Evolutionary conservation across 1,139 yeast genomes (phyloP), one percentile per base, ranked within the genome.

Genomic region (Saccharomyces uvarum): DNA sequence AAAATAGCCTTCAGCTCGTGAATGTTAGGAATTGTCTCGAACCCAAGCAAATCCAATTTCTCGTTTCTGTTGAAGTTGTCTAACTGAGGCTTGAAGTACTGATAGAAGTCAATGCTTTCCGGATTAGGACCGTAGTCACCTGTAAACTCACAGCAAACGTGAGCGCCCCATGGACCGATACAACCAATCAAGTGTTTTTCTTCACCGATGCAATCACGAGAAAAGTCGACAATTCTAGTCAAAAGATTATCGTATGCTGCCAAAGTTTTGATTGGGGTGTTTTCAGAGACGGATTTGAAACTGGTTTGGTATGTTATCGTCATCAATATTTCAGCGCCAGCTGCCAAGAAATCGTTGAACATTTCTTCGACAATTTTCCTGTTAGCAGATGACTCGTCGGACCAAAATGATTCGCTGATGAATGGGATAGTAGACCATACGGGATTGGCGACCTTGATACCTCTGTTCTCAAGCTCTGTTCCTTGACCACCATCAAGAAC

Each of bases 101-200:
- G 52, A 26, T 54, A 57, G 48, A 49, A 66, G 47, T 66, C 66
- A 44, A 66, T 65, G 7, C 42, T 55, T 24, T 56, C 61, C 6
- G 65, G 63, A 42, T 53, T 41, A n/a, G 55, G 51, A 26, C 67
- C 69, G 56, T 64, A 86, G 44, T 78, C 73, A 1, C 91, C 91
- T 1, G 83, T 81, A 63, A 82, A 86, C 63, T 86, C 93, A 1
- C 83, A 75, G 2, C 89, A 88, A 57, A 81, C 75, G 47, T 68
- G 82, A 0, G 88, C 84, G 2, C 90, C 93, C 68, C 81, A 86
- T 0, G 93, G 88, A 0, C 93, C 93, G 14, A 84, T 69, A 13
- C 86, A 79, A 0, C 86, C 91, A 21, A 80, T 78, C 14, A 84
- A 73, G 50, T 59, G 64, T 31, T 63, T 64, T 13, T 54, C 59